Evolutionary conservation across 768 basidiomycete genomes (phyloP).

Genomic region (Boletus patriciae): DNA sequence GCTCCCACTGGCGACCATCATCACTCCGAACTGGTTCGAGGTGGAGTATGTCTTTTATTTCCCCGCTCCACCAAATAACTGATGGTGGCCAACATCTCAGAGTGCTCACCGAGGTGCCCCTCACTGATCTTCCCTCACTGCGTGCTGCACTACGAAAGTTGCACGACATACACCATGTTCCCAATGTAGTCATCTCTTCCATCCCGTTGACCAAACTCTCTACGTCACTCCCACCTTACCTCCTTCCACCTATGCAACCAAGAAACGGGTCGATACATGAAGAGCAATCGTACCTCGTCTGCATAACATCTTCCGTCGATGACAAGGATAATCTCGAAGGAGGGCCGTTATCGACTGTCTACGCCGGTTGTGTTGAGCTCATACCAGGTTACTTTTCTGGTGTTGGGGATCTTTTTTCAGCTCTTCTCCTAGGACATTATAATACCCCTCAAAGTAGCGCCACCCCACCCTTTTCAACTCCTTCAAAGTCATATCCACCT

Average conservation of each 20-base stretch:
- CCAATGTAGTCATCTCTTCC: constrained; percentile 90
- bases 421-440: constrained; percentile 84
- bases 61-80: background rate
- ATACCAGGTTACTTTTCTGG: constrained; percentile 94
- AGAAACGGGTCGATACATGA: constrained; percentile 6
- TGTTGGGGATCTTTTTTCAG: constrained; percentile 95
- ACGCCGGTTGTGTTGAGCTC: constrained; percentile 71
- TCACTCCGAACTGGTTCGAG: constrained; percentile 98
- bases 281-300: constrained; percentile 61
- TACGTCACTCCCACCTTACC: constrained; percentile 46
- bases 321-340: constrained; percentile 15
- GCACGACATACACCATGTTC: constrained; percentile 73
- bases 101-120: constrained; percentile 67
- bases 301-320: constrained; percentile 66
- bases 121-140: constrained; percentile 68
- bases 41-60: constrained; percentile 63
- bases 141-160: constrained; percentile 67
- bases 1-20: constrained; percentile 83
- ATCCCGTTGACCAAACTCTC: constrained; percentile 73
- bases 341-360: constrained; percentile 45
- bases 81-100: constrained; percentile 39
- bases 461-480: background rate
- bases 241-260: constrained; percentile 32
- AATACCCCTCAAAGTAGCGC: constrained; percentile 25
- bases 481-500: constrained; percentile 10